Percentiles rank a stretch among this genome's conserved stretches.
Conservation (phyloP, 1,284 basidiomycete genomes). For the Ganoderma lucidum region DNA sequence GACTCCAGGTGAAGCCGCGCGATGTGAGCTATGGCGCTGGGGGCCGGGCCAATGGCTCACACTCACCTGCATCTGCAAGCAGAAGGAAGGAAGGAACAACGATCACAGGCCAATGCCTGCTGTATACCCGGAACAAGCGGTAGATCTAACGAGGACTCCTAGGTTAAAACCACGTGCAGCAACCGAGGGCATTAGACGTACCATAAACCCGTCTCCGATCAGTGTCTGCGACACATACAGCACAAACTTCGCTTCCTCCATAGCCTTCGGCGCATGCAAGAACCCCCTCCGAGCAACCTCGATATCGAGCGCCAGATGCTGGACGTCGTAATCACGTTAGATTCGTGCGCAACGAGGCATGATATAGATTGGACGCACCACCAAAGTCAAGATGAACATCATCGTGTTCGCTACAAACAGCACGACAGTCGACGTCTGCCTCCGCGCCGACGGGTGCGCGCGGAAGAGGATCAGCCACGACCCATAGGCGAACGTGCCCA, state of each 20-base stretch:
- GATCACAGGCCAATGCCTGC: slow-evolving; percentile 13
- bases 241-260: slow-evolving; percentile 16
- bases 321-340: neutral
- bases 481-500: slow-evolving; percentile 11
- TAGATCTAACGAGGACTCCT: slow-evolving; percentile 10
- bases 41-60: too few relatives aligned
- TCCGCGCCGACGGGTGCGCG: slow-evolving; percentile 12
- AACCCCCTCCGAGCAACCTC: slow-evolving; percentile 6
- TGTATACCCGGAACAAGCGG: slow-evolving; percentile 16
- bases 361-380: slow-evolving; percentile 8
- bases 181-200: neutral
- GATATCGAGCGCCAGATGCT: slow-evolving; percentile 19
- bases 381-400: slow-evolving; percentile 15
- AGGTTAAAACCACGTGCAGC: neutral
- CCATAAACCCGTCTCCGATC: slow-evolving; percentile 21
- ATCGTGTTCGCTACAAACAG: slow-evolving; percentile 15
- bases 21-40: neutral
- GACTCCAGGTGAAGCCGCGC: neutral
- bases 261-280: neutral
- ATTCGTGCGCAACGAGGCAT: neutral
- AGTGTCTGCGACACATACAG: slow-evolving; percentile 16
- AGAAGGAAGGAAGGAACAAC: slow-evolving; percentile 10
- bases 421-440: slow-evolving; percentile 13
- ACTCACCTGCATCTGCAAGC: slow-evolving; percentile 9
- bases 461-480: slow-evolving; percentile 16